Percentiles rank a stretch among this genome's conserved stretches.
Conservation (phyloP, 176 grass and related monocot genomes). For the Oryza punctata region DNA sequence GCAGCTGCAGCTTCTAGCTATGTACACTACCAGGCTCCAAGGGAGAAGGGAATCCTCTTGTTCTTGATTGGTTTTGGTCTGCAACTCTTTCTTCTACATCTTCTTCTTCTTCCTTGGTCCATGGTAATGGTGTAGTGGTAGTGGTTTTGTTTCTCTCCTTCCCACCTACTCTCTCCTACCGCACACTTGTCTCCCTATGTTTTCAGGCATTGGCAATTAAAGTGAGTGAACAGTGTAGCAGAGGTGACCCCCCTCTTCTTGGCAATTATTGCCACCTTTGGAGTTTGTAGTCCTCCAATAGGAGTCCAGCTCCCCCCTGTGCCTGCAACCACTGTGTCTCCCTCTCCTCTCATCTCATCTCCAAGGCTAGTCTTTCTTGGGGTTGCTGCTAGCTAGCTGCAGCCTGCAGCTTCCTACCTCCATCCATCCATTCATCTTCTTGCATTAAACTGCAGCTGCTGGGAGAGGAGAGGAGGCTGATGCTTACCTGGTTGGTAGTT, state of each 20-base stretch:
- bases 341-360: background rate
- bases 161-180: conserved; percentile 27
- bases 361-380: background rate
- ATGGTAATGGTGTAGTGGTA: background rate
- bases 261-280: conserved; percentile 65
- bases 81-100: background rate
- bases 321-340: conserved; percentile 49
- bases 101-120: background rate
- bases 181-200: background rate
- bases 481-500: background rate
- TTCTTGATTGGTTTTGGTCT: background rate
- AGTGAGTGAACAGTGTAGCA: conserved; percentile 27
- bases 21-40: background rate
- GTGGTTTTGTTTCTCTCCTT: background rate
- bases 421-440: background rate
- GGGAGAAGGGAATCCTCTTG: background rate
- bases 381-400: conserved; percentile 19
- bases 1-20: too few relatives aligned
- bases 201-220: conserved; percentile 34
- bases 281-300: conserved; percentile 64
- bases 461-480: background rate
- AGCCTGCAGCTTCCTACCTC: background rate
- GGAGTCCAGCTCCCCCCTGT: conserved; percentile 57
- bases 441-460: conserved; percentile 36
- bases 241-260: conserved; percentile 24